Conservation (phyloP, 805 yeast species). For the Spathaspora arborariae region DNA sequence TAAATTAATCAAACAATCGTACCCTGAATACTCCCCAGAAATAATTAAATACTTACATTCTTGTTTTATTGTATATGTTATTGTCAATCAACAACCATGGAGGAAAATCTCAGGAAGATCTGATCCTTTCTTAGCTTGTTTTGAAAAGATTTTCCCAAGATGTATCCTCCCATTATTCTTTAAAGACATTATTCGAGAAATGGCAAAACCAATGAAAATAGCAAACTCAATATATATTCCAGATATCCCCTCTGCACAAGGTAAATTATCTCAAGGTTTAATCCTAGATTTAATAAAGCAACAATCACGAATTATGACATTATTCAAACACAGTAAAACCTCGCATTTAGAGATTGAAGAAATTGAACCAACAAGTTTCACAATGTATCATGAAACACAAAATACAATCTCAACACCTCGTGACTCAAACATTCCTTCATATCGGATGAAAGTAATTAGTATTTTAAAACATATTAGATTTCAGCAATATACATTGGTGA, state of each 20-base stretch:
- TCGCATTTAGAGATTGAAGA: slow-evolving; percentile 1
- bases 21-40: not conserved
- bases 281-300: not conserved
- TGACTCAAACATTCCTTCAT: not conserved
- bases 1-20: not conserved
- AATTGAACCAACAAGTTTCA: not conserved
- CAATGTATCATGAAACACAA: slow-evolving; percentile 1
- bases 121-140: not conserved
- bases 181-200: slow-evolving; percentile 5
- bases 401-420: not conserved
- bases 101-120: not conserved
- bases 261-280: not conserved
- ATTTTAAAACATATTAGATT: slow-evolving; percentile 1
- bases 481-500: not conserved
- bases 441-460: not conserved
- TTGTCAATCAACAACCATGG: slow-evolving; percentile 2
- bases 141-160: not conserved
- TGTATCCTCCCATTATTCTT: not conserved
- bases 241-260: not conserved
- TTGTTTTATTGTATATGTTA: not conserved
- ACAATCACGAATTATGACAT: not conserved
- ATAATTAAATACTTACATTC: not conserved
- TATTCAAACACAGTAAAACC: not conserved
- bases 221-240: not conserved
- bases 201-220: slow-evolving; percentile 3